Evolutionary conservation across 2,329 filamentous ascomycete species (phyloP).

Genomic region (Exserohilum turcica): DNA sequence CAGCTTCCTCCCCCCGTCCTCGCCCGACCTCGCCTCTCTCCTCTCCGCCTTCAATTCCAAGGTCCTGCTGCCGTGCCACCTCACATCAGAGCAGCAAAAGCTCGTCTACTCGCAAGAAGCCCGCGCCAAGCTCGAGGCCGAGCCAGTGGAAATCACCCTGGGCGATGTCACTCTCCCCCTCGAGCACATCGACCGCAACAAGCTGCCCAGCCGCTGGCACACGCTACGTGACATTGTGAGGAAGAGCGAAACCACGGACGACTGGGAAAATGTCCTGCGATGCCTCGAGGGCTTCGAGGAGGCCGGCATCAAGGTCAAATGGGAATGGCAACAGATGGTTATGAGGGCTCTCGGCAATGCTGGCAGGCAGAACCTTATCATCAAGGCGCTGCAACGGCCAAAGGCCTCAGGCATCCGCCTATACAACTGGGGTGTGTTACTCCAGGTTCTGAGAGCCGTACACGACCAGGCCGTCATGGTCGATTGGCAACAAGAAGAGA

Average conservation of each 20-base stretch:
- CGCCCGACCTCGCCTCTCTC: constrained; percentile 48
- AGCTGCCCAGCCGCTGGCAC: constrained; percentile 19
- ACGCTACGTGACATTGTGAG: constrained; percentile 22
- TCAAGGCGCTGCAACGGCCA: constrained; percentile 38
- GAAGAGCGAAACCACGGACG: constrained; percentile 29
- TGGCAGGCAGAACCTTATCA: constrained; percentile 34
- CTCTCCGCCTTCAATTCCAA: constrained; percentile 51
- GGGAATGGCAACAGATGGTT: constrained; percentile 21
- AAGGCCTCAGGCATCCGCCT: constrained; percentile 34
- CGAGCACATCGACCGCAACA: constrained; percentile 37
- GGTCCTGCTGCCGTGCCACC: constrained; percentile 52
- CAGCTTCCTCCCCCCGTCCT: constrained; percentile 49
- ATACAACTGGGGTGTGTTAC: constrained; percentile 30
- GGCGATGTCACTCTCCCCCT: constrained; percentile 46
- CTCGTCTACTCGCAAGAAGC: constrained; percentile 51
- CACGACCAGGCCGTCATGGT: constrained; percentile 40
- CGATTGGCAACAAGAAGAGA: constrained; percentile 46
- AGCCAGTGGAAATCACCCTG: constrained; percentile 51
- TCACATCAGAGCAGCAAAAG: constrained; percentile 48
- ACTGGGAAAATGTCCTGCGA: constrained; percentile 45
- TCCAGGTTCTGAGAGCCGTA: constrained; percentile 44
- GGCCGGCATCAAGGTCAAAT: constrained; percentile 27
- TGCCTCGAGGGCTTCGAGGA: constrained; percentile 39
- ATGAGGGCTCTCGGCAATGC: constrained; percentile 26
- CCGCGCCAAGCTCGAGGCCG: constrained; percentile 49